Conservation (phyloP, 495 filamentous ascomycete species). For the Articulospora tetracladia region DNA sequence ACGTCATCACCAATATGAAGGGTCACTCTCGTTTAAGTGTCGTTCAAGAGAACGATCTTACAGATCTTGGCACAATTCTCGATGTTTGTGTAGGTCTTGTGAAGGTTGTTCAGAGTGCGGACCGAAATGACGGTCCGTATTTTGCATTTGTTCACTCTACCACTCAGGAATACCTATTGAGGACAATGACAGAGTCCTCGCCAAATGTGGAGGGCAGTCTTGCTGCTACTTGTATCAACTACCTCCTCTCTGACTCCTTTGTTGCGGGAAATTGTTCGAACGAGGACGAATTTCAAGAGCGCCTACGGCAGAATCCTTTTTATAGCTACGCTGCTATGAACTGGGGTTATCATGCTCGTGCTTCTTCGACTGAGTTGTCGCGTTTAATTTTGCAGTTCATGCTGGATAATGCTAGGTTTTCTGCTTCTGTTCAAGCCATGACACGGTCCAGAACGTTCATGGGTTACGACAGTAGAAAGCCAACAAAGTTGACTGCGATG, state of each 20-base stretch:
- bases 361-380: constrained; percentile 5
- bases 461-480: constrained; percentile 7
- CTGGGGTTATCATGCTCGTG: constrained; percentile 2
- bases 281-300: not conserved
- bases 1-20: no score
- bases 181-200: not conserved
- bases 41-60: no score
- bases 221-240: not conserved
- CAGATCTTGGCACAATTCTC: no score
- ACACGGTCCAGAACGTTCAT: not conserved
- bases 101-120: no score
- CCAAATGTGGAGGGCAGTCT: not conserved
- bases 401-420: not conserved
- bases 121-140: no score
- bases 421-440: not conserved
- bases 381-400: not conserved
- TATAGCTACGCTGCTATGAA: not conserved
- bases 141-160: constrained; percentile 16
- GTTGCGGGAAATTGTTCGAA: not conserved
- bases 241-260: not conserved
- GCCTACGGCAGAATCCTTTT: not conserved
- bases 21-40: no score
- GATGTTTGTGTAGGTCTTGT: no score
- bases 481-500: constrained; percentile 12
- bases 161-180: constrained; percentile 1